Conservation (phyloP, 192 early-diverging fungal genomes). For the Cladochytrium replicatum region DNA sequence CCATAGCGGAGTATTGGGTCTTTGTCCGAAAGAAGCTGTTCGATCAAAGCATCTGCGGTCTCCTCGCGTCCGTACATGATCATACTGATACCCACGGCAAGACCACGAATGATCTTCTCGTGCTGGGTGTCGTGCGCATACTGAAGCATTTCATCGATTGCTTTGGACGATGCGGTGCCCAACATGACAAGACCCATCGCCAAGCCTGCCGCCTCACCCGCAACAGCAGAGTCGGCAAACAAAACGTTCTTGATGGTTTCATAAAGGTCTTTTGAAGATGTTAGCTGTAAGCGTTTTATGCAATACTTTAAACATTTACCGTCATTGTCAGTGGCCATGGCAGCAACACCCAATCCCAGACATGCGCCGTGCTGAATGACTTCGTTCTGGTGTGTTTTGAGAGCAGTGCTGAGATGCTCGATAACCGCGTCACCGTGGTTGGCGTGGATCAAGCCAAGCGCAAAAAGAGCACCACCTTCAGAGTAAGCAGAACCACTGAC, state of each 20-base stretch:
- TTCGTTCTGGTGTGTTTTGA: conserved; percentile 72
- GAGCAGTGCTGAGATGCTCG: conserved; percentile 68
- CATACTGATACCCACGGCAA: conserved; percentile 86
- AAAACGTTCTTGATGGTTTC: conserved; percentile 81
- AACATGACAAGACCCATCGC: conserved; percentile 98
- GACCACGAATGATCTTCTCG: conserved; percentile 97
- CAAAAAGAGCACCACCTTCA: conserved; percentile 96
- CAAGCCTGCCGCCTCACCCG: conserved; percentile 92
- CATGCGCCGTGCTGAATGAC: conserved; percentile 94
- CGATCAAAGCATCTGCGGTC: conserved; percentile 83
- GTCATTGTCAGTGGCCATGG: conserved; percentile 88
- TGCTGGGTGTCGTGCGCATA: conserved; percentile 98
- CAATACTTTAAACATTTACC: conserved; percentile 34
- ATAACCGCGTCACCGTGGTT: conserved; percentile 83
- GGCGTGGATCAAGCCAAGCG: conserved; percentile 92
- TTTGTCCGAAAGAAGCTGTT: conserved; percentile 78
- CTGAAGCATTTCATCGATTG: conserved; percentile 88
- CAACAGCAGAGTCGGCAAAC: conserved; percentile 90
- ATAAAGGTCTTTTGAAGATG: conserved; percentile 54
- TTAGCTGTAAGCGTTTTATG: no score
- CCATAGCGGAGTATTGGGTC: conserved; percentile 93
- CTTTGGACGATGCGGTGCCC: conserved; percentile 70
- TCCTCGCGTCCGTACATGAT: conserved; percentile 98
- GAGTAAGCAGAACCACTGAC: conserved; percentile 80
- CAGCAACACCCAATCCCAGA: conserved; percentile 89